Evolutionary conservation across 768 basidiomycete genomes (phyloP).

Genomic region (Collybia sp.): DNA sequence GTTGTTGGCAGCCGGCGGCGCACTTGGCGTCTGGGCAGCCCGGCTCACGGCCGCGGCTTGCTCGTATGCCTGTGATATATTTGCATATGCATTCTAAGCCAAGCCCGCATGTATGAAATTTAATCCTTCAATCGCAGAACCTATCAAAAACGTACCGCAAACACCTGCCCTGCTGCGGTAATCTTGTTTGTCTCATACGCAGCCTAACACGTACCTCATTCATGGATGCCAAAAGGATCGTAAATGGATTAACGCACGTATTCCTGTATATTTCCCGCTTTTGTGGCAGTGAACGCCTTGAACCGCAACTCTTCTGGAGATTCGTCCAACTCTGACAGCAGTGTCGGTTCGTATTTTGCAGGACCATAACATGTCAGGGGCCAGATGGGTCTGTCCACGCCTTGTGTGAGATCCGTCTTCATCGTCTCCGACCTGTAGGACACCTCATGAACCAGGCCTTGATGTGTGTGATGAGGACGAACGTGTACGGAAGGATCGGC

Average conservation of each 20-base stretch:
- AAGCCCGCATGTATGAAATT: background rate
- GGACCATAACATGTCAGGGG: slow-evolving; percentile 77
- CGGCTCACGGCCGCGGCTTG: slow-evolving; percentile 43
- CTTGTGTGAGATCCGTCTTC: slow-evolving; percentile 52
- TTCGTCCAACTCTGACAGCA: slow-evolving; percentile 65
- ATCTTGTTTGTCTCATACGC: slow-evolving; percentile 59
- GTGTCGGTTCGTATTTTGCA: slow-evolving; percentile 64
- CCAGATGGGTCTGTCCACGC: slow-evolving; percentile 71
- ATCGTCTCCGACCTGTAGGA: slow-evolving; percentile 54
- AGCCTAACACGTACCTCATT: slow-evolving; percentile 21
- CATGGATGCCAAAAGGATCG: background rate
- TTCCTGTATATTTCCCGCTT: slow-evolving; percentile 50
- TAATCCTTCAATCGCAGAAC: background rate
- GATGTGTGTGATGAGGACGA: background rate
- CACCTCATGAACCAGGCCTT: background rate
- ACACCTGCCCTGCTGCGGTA: slow-evolving; percentile 45
- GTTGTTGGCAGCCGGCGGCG: slow-evolving; percentile 6
- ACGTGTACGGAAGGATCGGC: too few relatives aligned
- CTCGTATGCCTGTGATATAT: slow-evolving; percentile 45
- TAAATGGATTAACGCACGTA: slow-evolving; percentile 51
- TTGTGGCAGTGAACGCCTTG: slow-evolving; percentile 52
- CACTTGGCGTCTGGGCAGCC: slow-evolving; percentile 4
- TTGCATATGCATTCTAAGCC: slow-evolving; percentile 41
- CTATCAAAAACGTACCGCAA: slow-evolving; percentile 23
- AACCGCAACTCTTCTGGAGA: slow-evolving; percentile 77